A percentile compares a stretch with the other conserved stretches of the same genome.
These are phyloP conservation scores for Scheffersomyces ergatensis DNA, from an alignment of 805 yeast genomes.

Conservation along the genomic window DNA sequence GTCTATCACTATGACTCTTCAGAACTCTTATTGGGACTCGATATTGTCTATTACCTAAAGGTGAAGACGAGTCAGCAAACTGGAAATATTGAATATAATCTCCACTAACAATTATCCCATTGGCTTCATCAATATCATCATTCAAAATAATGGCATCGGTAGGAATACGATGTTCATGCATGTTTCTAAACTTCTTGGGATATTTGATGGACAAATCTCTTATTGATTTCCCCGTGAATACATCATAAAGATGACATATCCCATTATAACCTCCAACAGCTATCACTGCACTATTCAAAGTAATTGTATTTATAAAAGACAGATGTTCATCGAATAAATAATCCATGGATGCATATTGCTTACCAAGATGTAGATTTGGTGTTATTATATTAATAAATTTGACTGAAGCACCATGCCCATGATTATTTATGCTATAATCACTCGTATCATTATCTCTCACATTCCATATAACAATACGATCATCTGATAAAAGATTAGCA, in stretches of 20 bases:
- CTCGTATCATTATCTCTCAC: conserved; percentile 21
- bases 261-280: conserved; percentile 45
- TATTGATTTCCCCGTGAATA: conserved; percentile 39
- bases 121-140: conserved; percentile 18
- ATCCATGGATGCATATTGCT: conserved; percentile 8
- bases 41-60: too few relatives aligned
- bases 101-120: conserved; percentile 42
- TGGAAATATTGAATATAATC: conserved; percentile 45
- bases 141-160: conserved; percentile 24
- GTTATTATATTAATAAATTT: conserved; percentile 15
- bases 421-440: too few relatives aligned
- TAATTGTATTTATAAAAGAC: conserved; percentile 21
- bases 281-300: conserved; percentile 30
- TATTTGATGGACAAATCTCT: conserved; percentile 30
- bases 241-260: conserved; percentile 38
- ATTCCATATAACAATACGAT: conserved; percentile 41
- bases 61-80: conserved; percentile 37
- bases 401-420: conserved; percentile 7
- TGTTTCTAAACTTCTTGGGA: conserved; percentile 22
- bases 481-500: conserved; percentile 38
- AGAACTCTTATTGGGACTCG: too few relatives aligned
- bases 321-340: conserved; percentile 3
- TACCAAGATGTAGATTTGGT: conserved; percentile 21
- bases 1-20: too few relatives aligned
- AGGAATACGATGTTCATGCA: conserved; percentile 21